Evolutionary conservation across 345 rosid species (phyloP).

Genomic region (Eucalyptus leucophloia): DNA sequence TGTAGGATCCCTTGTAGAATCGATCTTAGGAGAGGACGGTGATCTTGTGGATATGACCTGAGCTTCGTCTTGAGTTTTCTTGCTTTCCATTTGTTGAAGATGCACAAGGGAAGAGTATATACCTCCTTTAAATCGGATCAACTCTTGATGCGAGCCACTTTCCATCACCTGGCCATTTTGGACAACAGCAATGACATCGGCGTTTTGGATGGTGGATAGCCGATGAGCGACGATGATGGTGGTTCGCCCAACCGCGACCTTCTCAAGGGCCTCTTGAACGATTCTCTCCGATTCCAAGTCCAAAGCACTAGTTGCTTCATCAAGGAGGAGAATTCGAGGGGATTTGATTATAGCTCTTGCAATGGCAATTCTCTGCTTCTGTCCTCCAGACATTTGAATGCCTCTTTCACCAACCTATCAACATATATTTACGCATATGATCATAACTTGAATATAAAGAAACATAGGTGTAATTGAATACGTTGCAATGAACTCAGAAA

Average conservation of each 20-base stretch:
- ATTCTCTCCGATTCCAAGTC: constrained; percentile 19
- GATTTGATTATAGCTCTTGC: constrained; percentile 24
- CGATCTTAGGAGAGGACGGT: background rate
- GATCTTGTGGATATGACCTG: background rate
- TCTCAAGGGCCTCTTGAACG: constrained; percentile 19
- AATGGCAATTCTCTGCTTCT: constrained; percentile 28
- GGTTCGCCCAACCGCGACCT: constrained; percentile 14
- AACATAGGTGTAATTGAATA: background rate
- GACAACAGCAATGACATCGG: constrained; percentile 8
- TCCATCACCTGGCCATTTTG: constrained; percentile 16
- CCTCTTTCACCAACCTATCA: constrained; percentile 26
- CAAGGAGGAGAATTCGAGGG: constrained; percentile 23
- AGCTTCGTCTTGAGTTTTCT: background rate
- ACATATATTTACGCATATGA: background rate
- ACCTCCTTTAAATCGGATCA: constrained; percentile 8
- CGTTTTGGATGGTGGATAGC: constrained; percentile 18
- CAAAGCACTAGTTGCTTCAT: constrained; percentile 30
- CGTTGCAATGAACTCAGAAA: background rate
- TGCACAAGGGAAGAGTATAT: background rate
- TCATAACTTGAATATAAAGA: background rate
- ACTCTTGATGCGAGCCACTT: constrained; percentile 12
- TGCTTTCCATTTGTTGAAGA: background rate
- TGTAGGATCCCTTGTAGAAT: background rate
- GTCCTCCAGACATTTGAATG: constrained; percentile 29
- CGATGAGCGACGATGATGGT: constrained; percentile 19